phyloP scores from a whole-genome alignment of 2,329 filamentous ascomycete species.

The Westerdykella ornata region DNA sequence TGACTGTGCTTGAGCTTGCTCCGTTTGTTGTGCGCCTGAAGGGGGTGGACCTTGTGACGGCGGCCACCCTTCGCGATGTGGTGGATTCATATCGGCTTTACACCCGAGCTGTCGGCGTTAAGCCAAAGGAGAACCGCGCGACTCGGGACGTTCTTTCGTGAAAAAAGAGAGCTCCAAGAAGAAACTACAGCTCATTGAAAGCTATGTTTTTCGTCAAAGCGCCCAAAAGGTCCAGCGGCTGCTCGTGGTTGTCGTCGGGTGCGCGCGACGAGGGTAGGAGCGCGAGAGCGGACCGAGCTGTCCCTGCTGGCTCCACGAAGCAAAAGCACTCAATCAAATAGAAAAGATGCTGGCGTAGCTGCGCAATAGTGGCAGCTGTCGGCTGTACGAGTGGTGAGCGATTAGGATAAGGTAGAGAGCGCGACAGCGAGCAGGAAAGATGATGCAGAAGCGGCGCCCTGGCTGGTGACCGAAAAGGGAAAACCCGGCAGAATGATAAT shows the following conservation, averaged over 20 bases:
- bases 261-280: slow-evolving; percentile 13
- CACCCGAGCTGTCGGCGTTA: slow-evolving; percentile 23
- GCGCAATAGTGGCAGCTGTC: too few species aligned
- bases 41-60: slow-evolving; percentile 43
- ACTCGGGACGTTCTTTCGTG: slow-evolving; percentile 14
- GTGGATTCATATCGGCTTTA: slow-evolving; percentile 38
- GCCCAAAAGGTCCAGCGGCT: slow-evolving; percentile 14
- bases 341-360: too few species aligned
- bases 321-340: too few species aligned
- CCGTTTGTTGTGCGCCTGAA: slow-evolving; percentile 42
- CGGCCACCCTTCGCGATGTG: slow-evolving; percentile 39
- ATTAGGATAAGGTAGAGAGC: too few species aligned
- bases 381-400: too few species aligned
- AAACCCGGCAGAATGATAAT: too few species aligned
- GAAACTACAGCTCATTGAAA: slow-evolving; percentile 18
- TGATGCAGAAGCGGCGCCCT: neutral
- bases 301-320: neutral
- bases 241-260: neutral
- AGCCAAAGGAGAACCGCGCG: slow-evolving; percentile 12
- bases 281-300: slow-evolving; percentile 21
- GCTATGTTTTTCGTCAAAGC: slow-evolving; percentile 9
- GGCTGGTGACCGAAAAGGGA: neutral
- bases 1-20: slow-evolving; percentile 28
- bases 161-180: slow-evolving; percentile 5
- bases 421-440: neutral